Base-by-base conservation (phyloP, 108 stramenopile genomes). In the Cyclotella cryptica region DNA sequence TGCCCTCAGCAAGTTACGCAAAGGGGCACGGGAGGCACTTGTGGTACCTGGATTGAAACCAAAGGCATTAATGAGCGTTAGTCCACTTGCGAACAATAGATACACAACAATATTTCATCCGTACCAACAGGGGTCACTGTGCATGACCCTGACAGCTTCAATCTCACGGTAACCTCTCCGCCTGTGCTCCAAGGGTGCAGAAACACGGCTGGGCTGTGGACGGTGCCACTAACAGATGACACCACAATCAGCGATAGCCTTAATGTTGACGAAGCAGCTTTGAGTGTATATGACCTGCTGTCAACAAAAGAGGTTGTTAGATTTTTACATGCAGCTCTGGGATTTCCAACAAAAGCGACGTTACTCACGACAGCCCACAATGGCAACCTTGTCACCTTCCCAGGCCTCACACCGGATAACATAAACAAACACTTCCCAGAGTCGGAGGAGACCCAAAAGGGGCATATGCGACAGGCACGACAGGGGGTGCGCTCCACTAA, bases 241-340 rank as follows among this genome's bases (percentile, higher is more conserved):
- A 12, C 66, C 44, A 19, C 66, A 43, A 66, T 66, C 43, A 66
- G 66, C 42, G 12, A 28, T 2, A 44, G 43, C 66, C 41, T 45
- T 1, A 47, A 66, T 1, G 41, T 66, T 13, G 41, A 44, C 40
- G 21, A 66, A 44, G 46, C 66, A 15, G 66, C 66, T 9, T 12
- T 66, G 66, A 44, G 21, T 19, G 66, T 66, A 21, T 66, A 66
- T 22, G 54, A 58, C 27, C 27, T 58, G 9, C 57, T 14, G 9
- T 58, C 57, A 14, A 58, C 69, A 51, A 51, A 51, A 40, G 69
- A 77, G 1, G 72, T 52, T 10, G 62, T 80, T n/a, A 62, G 64
- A 63, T 85, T 77, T 60, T 18, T 41, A 18, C 84, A 85, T 66
- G 84, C 84, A 2, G 49, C 79, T 12, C 46, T 74, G 18, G 77